Conservation (phyloP, 2,329 filamentous ascomycete species). For the Fonsecaea multimorphosa region DNA sequence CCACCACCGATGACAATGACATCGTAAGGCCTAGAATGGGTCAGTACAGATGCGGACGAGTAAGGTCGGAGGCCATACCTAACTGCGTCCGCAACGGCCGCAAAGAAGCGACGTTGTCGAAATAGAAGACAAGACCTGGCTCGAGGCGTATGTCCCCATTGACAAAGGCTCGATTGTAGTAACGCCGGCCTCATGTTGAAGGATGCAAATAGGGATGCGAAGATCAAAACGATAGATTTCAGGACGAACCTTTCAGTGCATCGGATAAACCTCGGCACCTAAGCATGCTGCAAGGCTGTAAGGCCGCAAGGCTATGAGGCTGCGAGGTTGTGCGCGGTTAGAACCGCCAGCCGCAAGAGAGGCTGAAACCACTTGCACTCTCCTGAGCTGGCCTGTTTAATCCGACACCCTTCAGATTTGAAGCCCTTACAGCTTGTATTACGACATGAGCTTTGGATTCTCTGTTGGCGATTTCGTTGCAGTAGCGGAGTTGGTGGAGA, state of each 20-base stretch:
- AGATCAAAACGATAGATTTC: background rate
- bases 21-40: conserved; percentile 70
- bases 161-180: conserved; percentile 27
- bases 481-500: conserved; percentile 14
- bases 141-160: conserved; percentile 39
- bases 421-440: background rate
- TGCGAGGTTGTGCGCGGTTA: background rate
- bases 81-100: conserved; percentile 35
- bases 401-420: background rate
- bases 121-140: conserved; percentile 29
- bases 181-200: conserved; percentile 26
- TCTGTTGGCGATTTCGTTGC: conserved; percentile 22
- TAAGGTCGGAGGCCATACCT: conserved; percentile 21
- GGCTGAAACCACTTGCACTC: background rate
- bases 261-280: conserved; percentile 23
- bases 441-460: conserved; percentile 30
- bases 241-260: background rate
- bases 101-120: conserved; percentile 36
- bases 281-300: background rate
- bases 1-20: conserved; percentile 95
- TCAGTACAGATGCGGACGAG: conserved; percentile 15
- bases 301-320: background rate
- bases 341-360: background rate
- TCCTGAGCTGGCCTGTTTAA: background rate
- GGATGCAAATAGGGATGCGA: background rate